Conservation (phyloP, 108 stramenopile genomes). For the Parietichytrium sp. region DNA sequence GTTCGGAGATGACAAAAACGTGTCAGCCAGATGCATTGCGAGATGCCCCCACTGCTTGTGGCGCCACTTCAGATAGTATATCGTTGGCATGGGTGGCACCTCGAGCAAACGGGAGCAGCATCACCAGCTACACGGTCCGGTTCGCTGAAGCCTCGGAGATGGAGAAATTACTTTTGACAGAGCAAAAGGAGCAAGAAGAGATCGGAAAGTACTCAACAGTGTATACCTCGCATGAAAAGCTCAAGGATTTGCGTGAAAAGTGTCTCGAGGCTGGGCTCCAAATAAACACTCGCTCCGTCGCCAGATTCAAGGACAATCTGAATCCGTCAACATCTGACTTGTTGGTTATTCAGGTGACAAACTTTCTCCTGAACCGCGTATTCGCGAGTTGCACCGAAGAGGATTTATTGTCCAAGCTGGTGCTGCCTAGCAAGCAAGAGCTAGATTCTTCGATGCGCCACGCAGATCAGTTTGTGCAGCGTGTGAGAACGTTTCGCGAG, state of each 20-base stretch:
- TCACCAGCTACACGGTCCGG: neutral
- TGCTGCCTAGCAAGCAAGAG: neutral
- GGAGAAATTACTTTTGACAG: conserved; percentile 7
- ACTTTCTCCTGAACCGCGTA: too few relatives aligned
- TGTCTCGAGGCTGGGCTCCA: too few relatives aligned
- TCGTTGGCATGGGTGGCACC: neutral
- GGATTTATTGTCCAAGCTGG: too few relatives aligned
- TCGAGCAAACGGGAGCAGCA: neutral
- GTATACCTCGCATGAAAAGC: too few relatives aligned
- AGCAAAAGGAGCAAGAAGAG: too few relatives aligned
- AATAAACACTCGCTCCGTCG: too few relatives aligned
- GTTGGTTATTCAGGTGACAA: too few relatives aligned
- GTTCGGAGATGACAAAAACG: neutral
- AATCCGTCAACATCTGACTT: too few relatives aligned
- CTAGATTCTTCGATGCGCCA: neutral
- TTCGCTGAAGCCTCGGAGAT: neutral
- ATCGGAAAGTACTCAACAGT: too few relatives aligned
- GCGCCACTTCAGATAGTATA: neutral
- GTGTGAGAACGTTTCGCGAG: neutral
- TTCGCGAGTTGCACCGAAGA: too few relatives aligned
- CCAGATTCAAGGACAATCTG: too few relatives aligned
- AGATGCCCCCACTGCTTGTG: neutral
- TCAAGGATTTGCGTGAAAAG: too few relatives aligned
- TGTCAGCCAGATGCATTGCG: neutral
- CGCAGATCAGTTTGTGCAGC: conserved; percentile 13